phyloP scores from a whole-genome alignment of 163 green algal species.

The Scenedesmus sp. region DNA sequence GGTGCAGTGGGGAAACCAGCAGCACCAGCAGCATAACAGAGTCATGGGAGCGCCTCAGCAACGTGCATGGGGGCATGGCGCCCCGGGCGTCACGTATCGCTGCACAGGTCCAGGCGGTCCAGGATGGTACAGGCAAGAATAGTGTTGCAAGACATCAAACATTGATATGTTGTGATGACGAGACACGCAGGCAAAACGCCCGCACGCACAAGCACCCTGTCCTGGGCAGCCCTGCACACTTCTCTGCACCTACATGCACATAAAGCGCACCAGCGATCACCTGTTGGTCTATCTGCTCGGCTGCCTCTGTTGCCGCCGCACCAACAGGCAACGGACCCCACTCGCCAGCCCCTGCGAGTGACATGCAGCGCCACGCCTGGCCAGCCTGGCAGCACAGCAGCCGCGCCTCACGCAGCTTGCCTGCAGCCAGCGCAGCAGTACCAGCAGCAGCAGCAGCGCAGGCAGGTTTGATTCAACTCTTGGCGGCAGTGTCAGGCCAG shows the following conservation, averaged over 20 bases:
- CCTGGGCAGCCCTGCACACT: not conserved
- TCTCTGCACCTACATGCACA: not conserved
- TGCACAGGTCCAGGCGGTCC: too few species aligned
- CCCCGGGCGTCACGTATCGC: too few species aligned
- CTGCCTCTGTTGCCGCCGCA: conserved; percentile 65
- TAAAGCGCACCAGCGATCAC: conserved; percentile 27
- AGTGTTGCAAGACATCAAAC: too few species aligned
- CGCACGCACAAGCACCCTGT: too few species aligned
- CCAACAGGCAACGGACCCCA: conserved; percentile 81
- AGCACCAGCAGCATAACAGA: not conserved
- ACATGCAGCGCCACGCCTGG: conserved; percentile 80
- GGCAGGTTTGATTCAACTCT: not conserved
- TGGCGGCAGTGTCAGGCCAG: not conserved
- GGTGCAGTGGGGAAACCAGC: not conserved
- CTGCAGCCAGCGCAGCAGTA: conserved; percentile 45
- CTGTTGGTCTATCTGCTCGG: conserved; percentile 50
- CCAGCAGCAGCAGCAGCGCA: conserved; percentile 7
- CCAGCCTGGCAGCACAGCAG: conserved; percentile 70
- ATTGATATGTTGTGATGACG: too few species aligned
- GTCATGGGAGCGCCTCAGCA: too few species aligned
- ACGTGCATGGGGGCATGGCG: too few species aligned
- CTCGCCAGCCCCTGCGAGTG: conserved; percentile 71
- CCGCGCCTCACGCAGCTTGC: conserved; percentile 67
- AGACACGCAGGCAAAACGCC: too few species aligned
- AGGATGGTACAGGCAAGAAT: too few species aligned